phyloP scores from a whole-genome alignment of 73 alveolate genomes.

The Paramecium tetraurelia region DNA sequence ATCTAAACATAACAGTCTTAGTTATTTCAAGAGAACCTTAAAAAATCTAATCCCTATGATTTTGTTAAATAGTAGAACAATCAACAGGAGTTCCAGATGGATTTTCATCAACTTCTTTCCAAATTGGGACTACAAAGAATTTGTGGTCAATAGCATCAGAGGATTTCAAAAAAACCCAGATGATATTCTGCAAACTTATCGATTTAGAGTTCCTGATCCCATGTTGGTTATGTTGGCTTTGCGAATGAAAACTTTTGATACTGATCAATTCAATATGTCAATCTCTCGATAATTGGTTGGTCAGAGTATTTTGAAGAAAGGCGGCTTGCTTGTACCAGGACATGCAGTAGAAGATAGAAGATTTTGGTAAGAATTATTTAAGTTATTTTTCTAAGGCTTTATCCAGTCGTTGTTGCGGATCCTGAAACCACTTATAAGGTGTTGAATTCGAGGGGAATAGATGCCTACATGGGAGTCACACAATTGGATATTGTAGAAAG shows the following conservation, averaged over 20 bases:
- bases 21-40: slow-evolving; percentile 28
- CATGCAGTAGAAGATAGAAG: slow-evolving; percentile 60
- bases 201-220: slow-evolving; percentile 47
- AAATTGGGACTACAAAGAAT: slow-evolving; percentile 45
- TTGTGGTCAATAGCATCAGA: slow-evolving; percentile 20
- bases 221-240: slow-evolving; percentile 34
- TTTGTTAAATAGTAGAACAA: neutral
- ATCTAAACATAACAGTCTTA: neutral
- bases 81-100: slow-evolving; percentile 17
- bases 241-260: slow-evolving; percentile 35
- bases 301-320: slow-evolving; percentile 20
- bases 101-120: slow-evolving; percentile 29
- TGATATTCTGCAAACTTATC: neutral
- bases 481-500: slow-evolving; percentile 69
- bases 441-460: slow-evolving; percentile 74
- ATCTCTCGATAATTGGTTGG: slow-evolving; percentile 4
- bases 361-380: slow-evolving; percentile 61
- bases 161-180: slow-evolving; percentile 14
- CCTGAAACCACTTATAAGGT: slow-evolving; percentile 59
- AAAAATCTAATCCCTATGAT: slow-evolving; percentile 38
- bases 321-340: slow-evolving; percentile 76
- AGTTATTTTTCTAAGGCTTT: slow-evolving; percentile 53
- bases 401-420: slow-evolving; percentile 77
- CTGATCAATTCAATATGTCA: neutral
- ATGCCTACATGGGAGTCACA: slow-evolving; percentile 82